Evolutionary conservation across 345 rosid species (phyloP).

Genomic region (Sisymbrium irio): DNA sequence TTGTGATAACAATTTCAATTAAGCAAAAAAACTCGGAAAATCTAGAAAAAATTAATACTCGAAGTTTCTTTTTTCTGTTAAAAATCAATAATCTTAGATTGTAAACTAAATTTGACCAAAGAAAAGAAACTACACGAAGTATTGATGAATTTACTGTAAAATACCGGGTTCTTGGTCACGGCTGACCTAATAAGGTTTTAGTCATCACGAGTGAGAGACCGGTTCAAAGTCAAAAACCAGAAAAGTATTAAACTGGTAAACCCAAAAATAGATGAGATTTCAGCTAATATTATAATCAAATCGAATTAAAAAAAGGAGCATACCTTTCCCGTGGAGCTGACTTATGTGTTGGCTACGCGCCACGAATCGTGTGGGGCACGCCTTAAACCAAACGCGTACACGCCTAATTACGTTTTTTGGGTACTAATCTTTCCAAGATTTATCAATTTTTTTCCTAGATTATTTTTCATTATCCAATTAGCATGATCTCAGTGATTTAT

Average conservation of each 20-base stretch:
- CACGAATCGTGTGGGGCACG: conserved; percentile 39
- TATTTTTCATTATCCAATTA: background rate
- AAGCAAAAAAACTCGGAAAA: background rate
- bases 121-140: background rate
- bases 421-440: conserved; percentile 17
- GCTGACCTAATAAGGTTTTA: conserved; percentile 19
- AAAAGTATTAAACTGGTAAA: conserved; percentile 24
- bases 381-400: conserved; percentile 38
- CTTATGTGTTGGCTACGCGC: conserved; percentile 38
- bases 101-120: conserved; percentile 31
- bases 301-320: conserved; percentile 9
- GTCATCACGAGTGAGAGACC: conserved; percentile 33
- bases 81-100: background rate
- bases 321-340: conserved; percentile 37
- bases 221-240: conserved; percentile 39
- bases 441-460: background rate
- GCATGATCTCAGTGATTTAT: background rate
- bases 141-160: background rate
- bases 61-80: background rate
- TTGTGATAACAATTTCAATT: background rate
- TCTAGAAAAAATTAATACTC: background rate
- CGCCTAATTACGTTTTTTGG: conserved; percentile 28
- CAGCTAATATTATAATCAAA: background rate
- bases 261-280: background rate
- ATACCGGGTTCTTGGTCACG: conserved; percentile 18